phyloP scores from a whole-genome alignment of 352 stramenopile genomes.

The Pythium utonaiense region DNA sequence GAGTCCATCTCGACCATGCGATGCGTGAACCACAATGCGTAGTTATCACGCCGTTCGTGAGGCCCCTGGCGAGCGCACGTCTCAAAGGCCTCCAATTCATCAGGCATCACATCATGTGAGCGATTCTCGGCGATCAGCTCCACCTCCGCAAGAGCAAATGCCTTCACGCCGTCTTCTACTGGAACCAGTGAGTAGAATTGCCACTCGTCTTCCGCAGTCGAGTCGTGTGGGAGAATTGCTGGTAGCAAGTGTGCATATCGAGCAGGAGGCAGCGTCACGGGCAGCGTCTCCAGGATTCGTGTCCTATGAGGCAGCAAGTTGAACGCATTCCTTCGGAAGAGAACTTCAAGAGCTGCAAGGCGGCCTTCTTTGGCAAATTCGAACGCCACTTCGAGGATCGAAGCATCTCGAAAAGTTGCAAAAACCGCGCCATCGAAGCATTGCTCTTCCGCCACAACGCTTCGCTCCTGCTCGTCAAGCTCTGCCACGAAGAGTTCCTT shows the following conservation, averaged over 20 bases:
- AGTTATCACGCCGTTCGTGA: constrained; percentile 29
- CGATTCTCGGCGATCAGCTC: constrained; percentile 36
- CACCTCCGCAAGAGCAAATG: constrained; percentile 17
- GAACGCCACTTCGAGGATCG: constrained; percentile 34
- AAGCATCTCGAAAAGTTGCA: constrained; percentile 27
- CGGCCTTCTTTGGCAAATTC: constrained; percentile 52
- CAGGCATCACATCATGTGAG: constrained; percentile 33
- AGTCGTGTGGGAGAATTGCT: constrained; percentile 23
- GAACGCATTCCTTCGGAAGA: constrained; percentile 49
- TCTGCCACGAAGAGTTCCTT: constrained; percentile 19
- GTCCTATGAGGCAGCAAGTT: constrained; percentile 49
- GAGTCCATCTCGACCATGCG: constrained; percentile 59
- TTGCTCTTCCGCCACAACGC: constrained; percentile 18
- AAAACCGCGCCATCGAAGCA: constrained; percentile 44
- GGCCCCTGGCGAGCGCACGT: constrained; percentile 16
- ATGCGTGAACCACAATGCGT: constrained; percentile 43
- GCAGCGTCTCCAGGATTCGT: constrained; percentile 44
- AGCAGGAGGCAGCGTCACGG: constrained; percentile 32
- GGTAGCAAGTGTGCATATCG: constrained; percentile 49
- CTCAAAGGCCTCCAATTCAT: constrained; percentile 44
- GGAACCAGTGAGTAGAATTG: constrained; percentile 42
- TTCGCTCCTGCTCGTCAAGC: constrained; percentile 11
- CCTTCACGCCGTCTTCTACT: background rate
- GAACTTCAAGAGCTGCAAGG: constrained; percentile 33
- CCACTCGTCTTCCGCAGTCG: constrained; percentile 22